Conservation (phyloP, 2,329 filamentous ascomycete species). For the Monosporascus sp. region DNA sequence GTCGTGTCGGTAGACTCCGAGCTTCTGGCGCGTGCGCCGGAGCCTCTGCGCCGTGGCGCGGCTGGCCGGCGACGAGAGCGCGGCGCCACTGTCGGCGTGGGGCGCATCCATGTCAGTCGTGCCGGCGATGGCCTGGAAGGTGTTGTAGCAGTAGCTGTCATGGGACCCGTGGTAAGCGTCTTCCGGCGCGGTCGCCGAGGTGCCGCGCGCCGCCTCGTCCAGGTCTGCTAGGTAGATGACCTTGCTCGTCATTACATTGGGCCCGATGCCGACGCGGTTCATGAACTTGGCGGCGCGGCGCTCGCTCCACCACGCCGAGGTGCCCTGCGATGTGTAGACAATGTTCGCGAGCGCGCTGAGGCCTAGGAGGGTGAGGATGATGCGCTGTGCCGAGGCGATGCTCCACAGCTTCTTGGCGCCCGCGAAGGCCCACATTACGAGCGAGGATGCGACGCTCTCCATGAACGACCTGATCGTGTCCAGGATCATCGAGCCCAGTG, state of each 20-base stretch:
- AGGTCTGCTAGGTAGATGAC: conserved; percentile 80
- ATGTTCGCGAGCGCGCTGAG: conserved; percentile 69
- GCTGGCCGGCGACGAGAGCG: conserved; percentile 42
- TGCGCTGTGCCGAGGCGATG: conserved; percentile 64
- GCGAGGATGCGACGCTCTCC: conserved; percentile 67
- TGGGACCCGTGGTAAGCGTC: conserved; percentile 22
- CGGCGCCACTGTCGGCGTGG: conserved; percentile 45
- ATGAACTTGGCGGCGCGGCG: conserved; percentile 76
- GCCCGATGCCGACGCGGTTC: conserved; percentile 70
- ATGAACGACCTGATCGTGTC: conserved; percentile 68
- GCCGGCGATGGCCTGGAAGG: conserved; percentile 55
- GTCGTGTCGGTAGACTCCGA: conserved; percentile 83
- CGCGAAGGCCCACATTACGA: conserved; percentile 73
- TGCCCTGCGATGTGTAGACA: conserved; percentile 67
- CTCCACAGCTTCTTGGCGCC: conserved; percentile 60
- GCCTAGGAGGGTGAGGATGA: conserved; percentile 65
- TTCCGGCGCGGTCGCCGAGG: conserved; percentile 24
- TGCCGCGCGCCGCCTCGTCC: conserved; percentile 51
- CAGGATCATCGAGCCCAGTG: conserved; percentile 62
- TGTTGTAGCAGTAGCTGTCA: conserved; percentile 52
- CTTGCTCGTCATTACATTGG: conserved; percentile 76
- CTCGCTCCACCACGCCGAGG: conserved; percentile 79
- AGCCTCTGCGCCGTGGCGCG: conserved; percentile 58
- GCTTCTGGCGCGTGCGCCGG: conserved; percentile 71
- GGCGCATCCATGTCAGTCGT: conserved; percentile 52